Base-by-base conservation (phyloP, 192 early-diverging fungal species). In the Coemansia sp. region DNA sequence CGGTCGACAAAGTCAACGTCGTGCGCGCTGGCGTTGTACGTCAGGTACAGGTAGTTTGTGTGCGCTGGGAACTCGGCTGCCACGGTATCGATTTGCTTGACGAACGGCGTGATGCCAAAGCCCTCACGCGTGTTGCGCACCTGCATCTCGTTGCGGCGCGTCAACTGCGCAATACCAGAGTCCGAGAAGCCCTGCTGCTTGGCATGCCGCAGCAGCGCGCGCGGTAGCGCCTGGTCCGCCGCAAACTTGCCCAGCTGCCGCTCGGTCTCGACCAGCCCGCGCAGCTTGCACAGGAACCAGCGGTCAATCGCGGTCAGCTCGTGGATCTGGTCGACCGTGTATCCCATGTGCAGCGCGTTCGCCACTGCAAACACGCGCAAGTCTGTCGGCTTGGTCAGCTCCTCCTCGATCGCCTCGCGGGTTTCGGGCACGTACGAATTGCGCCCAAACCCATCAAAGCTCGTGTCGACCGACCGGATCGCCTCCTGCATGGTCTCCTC, bases 21-120 rank as follows among this genome's bases (percentile, higher is more conserved):
- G 81, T 97, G 88, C 79, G 92, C 89, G 1, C 85, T 80, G 43
- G 94, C 97, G 65, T 94, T 98, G 85, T 98, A 98, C 21, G 95
- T 99, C 73, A 89, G 91, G 81, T 99, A 99, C 62, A 99, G 78
- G 73, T 99, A 99, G 87, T 99, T 99, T 62, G 97, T 99, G 64
- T 84, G 88, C 56, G 90, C 91, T 18, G 97, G 97, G 85, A 99
- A 99, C 85, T 99, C 97, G 54, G 94, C 97, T 33, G 97, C 95
- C 29, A 98, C 89, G 6, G 95, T 98, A 79, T 99, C 97, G 63
- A 99, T 99, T 73, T 92, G 93, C 85, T 99, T 99, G 57, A 96
- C 94, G 72, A 91, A 97, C 9, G 97, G 97, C 16, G 82, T 88
- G 63, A 99, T 88, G 48, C 87, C 88, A 45, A 81, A 81, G 38